Evolutionary conservation across 768 basidiomycete genomes (phyloP).

Genomic region (Ramaria sp.): DNA sequence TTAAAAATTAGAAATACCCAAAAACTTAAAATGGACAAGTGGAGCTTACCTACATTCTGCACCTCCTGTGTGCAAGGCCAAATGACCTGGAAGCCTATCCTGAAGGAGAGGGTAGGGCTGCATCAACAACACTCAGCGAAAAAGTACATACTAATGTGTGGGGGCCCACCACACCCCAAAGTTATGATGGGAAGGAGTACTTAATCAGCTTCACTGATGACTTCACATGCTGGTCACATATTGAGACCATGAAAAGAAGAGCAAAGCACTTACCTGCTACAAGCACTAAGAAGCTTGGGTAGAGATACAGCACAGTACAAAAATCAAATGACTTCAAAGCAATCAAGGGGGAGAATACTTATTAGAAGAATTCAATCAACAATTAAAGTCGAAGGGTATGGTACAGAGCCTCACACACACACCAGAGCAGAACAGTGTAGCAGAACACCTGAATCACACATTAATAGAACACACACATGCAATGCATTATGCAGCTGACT

Average conservation of each 20-base stretch:
- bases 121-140: slow-evolving; percentile 14
- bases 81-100: background rate
- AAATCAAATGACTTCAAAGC: too few relatives aligned
- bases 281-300: slow-evolving; percentile 2
- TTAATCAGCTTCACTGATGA: slow-evolving; percentile 10
- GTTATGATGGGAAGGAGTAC: slow-evolving; percentile 1
- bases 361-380: too few relatives aligned
- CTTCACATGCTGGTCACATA: background rate
- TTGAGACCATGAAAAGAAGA: slow-evolving; percentile 6
- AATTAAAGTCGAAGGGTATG: too few relatives aligned
- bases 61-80: background rate
- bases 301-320: too few relatives aligned
- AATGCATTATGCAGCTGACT: slow-evolving; percentile 12
- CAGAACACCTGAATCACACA: slow-evolving; percentile 19
- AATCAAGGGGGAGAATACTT: slow-evolving; percentile 13
- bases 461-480: slow-evolving; percentile 13
- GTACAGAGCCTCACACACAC: too few relatives aligned
- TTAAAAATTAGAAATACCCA: too few relatives aligned
- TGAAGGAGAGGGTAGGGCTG: background rate
- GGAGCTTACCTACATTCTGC: background rate
- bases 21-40: too few relatives aligned
- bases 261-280: slow-evolving; percentile 8
- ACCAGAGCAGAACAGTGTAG: slow-evolving; percentile 19
- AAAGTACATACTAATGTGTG: slow-evolving; percentile 8
- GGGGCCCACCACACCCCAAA: background rate